These are phyloP conservation scores for Tulasnella sp. DNA, from an alignment of 768 basidiomycete genomes.

Conservation along the genomic window DNA sequence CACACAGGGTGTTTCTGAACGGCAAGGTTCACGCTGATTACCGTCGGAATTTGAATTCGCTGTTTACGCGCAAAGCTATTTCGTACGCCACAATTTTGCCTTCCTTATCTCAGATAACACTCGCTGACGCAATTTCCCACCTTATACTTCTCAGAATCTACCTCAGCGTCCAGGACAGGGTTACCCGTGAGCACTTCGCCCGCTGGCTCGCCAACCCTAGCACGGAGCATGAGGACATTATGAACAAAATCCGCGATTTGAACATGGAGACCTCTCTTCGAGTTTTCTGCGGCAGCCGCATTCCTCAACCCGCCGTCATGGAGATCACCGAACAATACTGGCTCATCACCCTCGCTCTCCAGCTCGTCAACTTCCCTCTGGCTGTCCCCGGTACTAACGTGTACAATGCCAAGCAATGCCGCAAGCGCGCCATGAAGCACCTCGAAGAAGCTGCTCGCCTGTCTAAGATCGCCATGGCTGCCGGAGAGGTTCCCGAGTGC, in stretches of 20 bases:
- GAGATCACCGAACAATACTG: conserved; percentile 94
- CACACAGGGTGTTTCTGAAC: conserved; percentile 87
- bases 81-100: conserved; percentile 38
- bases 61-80: conserved; percentile 92
- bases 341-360: conserved; percentile 87
- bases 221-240: conserved; percentile 40
- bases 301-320: conserved; percentile 61
- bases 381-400: conserved; percentile 94
- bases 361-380: conserved; percentile 97
- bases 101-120: neutral
- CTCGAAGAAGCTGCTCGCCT: conserved; percentile 65
- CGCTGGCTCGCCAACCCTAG: conserved; percentile 53
- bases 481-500: conserved; percentile 70
- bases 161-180: conserved; percentile 66
- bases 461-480: conserved; percentile 73
- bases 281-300: conserved; percentile 89
- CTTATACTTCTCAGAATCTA: conserved; percentile 50
- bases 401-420: conserved; percentile 82
- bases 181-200: conserved; percentile 64
- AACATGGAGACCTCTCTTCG: conserved; percentile 97
- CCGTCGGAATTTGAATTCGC: conserved; percentile 74
- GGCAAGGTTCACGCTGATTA: conserved; percentile 92
- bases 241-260: conserved; percentile 84
- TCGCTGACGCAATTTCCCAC: neutral
- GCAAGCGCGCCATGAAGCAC: conserved; percentile 74